Conservation (phyloP, 1,284 basidiomycete species). For the Cutaneotrichosporon cutaneum region DNA sequence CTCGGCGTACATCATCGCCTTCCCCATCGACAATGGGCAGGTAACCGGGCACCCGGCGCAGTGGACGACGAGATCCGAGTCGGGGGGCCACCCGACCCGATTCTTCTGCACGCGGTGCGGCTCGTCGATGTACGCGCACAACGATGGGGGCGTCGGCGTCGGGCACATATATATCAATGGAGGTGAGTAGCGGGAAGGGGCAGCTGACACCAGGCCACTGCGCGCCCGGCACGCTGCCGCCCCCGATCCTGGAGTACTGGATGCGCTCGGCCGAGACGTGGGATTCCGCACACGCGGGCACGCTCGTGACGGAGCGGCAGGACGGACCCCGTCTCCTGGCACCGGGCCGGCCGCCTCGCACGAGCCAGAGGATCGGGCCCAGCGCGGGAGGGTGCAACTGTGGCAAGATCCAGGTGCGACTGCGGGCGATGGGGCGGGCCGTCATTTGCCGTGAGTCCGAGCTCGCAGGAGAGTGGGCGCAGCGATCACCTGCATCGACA, state of each 20-base stretch:
- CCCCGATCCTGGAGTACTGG: neutral
- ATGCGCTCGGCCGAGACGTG: neutral
- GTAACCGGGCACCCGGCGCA: neutral
- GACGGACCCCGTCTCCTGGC: too few relatives aligned
- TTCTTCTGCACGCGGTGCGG: neutral
- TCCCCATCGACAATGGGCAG: neutral
- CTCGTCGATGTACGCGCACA: neutral
- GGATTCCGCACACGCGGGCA: neutral
- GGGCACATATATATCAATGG: neutral
- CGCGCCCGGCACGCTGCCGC: neutral
- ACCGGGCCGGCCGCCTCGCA: neutral
- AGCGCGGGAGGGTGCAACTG: neutral
- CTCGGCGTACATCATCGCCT: conserved; percentile 2
- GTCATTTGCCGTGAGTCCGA: conserved; percentile 1
- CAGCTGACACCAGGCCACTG: neutral
- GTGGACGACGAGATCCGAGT: neutral
- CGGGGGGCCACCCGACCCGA: neutral
- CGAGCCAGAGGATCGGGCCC: neutral
- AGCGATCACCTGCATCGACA: too few relatives aligned
- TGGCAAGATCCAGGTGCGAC: neutral
- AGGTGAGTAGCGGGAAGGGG: neutral
- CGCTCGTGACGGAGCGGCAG: neutral
- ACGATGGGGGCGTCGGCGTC: neutral
- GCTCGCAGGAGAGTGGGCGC: neutral
- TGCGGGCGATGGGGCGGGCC: neutral